Conservation (phyloP, 352 stramenopile genomes). For the Pythium sp. region DNA sequence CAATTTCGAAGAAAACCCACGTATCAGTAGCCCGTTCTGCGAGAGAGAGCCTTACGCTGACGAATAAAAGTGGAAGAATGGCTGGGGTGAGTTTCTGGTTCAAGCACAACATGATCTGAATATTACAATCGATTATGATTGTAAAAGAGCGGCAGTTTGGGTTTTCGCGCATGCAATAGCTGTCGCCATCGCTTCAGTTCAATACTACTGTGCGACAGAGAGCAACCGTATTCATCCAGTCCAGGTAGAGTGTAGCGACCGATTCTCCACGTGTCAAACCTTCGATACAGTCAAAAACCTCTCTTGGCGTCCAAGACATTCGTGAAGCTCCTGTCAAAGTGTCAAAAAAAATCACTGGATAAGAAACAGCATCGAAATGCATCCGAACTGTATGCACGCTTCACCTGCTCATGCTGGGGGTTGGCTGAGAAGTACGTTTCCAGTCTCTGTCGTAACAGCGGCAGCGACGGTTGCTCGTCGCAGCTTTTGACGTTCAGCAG, state of each 20-base stretch:
- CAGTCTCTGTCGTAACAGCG: slow-evolving; percentile 35
- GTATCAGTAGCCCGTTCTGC: not conserved
- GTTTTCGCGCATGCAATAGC: not conserved
- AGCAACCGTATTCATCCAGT: not conserved
- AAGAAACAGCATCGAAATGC: not conserved
- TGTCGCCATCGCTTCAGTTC: slow-evolving; percentile 2
- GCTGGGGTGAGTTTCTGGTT: not conserved
- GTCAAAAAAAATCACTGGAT: slow-evolving; percentile 13
- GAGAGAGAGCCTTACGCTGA: not conserved
- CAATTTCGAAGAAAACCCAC: not conserved
- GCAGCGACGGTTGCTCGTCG: slow-evolving; percentile 57
- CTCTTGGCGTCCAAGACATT: slow-evolving; percentile 53
- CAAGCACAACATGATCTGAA: slow-evolving; percentile 1
- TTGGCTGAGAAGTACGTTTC: slow-evolving; percentile 55
- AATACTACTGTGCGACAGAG: slow-evolving; percentile 7
- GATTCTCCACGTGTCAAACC: slow-evolving; percentile 24
- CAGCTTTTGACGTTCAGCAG: slow-evolving; percentile 77
- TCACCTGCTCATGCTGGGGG: slow-evolving; percentile 44
- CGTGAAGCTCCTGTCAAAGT: slow-evolving; percentile 44
- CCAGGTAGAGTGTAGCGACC: not conserved
- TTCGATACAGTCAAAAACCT: slow-evolving; percentile 38
- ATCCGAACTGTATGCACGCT: not conserved
- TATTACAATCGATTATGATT: not conserved
- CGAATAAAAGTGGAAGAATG: slow-evolving; percentile 2
- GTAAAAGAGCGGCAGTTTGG: not conserved